phyloP scores from a whole-genome alignment of 2,329 filamentous ascomycete genomes.

The Pseudocercospora eumusae region DNA sequence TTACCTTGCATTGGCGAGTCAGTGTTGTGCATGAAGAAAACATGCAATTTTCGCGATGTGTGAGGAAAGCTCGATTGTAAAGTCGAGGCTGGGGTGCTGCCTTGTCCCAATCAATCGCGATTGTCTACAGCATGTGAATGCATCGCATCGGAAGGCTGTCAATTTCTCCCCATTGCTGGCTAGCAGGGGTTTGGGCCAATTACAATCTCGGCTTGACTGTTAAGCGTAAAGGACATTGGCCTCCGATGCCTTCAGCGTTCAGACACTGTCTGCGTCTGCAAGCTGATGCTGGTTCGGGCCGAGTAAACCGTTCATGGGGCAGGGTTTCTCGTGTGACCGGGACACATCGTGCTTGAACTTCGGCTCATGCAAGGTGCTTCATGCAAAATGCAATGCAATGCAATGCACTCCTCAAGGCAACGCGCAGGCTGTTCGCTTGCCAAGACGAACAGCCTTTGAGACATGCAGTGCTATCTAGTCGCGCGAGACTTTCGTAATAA shows the following conservation, averaged over 20 bases:
- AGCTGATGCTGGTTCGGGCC: neutral
- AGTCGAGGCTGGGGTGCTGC: neutral
- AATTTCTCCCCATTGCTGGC: no score
- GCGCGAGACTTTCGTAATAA: neutral
- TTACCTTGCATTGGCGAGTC: neutral
- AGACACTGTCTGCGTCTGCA: no score
- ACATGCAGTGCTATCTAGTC: neutral
- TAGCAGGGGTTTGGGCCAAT: no score
- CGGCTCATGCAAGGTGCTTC: neutral
- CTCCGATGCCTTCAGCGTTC: no score
- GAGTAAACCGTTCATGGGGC: neutral
- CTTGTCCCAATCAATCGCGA: neutral
- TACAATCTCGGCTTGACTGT: no score
- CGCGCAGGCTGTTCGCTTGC: neutral
- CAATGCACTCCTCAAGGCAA: neutral
- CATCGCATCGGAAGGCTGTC: no score
- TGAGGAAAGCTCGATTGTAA: neutral
- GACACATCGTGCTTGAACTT: neutral
- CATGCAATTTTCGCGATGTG: neutral
- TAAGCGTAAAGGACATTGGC: no score
- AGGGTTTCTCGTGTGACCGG: neutral
- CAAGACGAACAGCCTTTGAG: neutral
- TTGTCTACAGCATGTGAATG: no score
- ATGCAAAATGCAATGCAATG: neutral
- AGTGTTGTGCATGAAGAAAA: neutral